Conservation (phyloP, 345 rosid species). For the Brassica cretica region DNA sequence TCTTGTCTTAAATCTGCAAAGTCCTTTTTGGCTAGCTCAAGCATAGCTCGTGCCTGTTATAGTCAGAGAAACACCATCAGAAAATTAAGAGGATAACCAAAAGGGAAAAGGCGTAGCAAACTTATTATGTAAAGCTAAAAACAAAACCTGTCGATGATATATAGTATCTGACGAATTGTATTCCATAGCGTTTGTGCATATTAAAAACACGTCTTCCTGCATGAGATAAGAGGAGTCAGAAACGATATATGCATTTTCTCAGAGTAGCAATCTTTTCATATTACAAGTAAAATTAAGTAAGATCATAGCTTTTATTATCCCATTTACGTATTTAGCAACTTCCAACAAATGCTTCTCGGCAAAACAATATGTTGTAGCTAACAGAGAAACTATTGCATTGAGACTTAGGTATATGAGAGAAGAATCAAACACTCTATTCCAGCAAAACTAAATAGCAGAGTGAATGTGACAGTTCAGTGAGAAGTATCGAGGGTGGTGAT, state of each 20-base stretch:
- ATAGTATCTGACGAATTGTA: slow-evolving; percentile 83
- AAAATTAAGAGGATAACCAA: background rate
- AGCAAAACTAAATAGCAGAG: background rate
- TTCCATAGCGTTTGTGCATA: slow-evolving; percentile 91
- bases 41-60: slow-evolving; percentile 76
- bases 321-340: background rate
- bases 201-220: slow-evolving; percentile 74
- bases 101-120: background rate
- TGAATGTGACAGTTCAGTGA: background rate
- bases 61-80: slow-evolving; percentile 1
- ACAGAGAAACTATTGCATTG: slow-evolving; percentile 1
- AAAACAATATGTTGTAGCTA: background rate
- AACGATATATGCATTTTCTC: background rate
- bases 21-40: slow-evolving; percentile 80
- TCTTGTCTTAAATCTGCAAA: slow-evolving; percentile 82
- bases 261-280: background rate
- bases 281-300: background rate
- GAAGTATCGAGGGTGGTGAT: background rate
- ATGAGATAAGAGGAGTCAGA: background rate
- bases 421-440: background rate
- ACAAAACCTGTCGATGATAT: slow-evolving; percentile 70
- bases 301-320: background rate
- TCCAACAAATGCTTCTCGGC: background rate
- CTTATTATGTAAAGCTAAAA: background rate
- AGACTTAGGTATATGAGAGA: background rate